phyloP scores from a whole-genome alignment of 2,329 filamentous ascomycete species.

The Parafenestella ontariensis region DNA sequence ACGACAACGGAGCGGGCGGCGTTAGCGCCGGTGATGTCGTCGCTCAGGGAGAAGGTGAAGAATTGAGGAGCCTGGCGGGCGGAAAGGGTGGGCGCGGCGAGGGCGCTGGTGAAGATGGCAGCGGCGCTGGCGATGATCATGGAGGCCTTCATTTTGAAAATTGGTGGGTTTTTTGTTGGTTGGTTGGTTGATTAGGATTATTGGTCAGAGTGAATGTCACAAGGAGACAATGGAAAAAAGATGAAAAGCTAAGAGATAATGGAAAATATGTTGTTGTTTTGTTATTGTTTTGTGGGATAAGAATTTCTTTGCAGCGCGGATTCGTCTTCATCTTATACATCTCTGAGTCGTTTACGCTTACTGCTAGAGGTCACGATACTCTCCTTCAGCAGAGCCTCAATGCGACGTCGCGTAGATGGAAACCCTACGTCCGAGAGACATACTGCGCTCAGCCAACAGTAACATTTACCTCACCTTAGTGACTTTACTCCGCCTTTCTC shows the following conservation, averaged over 20 bases:
- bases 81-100: slow-evolving; percentile 20
- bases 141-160: slow-evolving; percentile 26
- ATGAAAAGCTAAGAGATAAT: slow-evolving; percentile 8
- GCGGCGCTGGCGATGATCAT: slow-evolving; percentile 15
- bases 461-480: background rate
- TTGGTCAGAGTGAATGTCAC: slow-evolving; percentile 6
- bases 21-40: slow-evolving; percentile 24
- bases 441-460: slow-evolving; percentile 1
- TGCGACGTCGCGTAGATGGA: background rate
- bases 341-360: background rate
- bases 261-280: slow-evolving; percentile 12
- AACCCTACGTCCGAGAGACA: background rate
- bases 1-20: slow-evolving; percentile 11
- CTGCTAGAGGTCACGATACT: background rate
- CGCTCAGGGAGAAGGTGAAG: slow-evolving; percentile 21
- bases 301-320: background rate
- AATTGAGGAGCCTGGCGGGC: slow-evolving; percentile 4
- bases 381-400: background rate
- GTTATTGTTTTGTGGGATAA: slow-evolving; percentile 17
- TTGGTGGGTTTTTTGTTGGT: slow-evolving; percentile 4
- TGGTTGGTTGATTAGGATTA: slow-evolving; percentile 1
- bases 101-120: slow-evolving; percentile 20
- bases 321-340: slow-evolving; percentile 6
- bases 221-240: slow-evolving; percentile 8
- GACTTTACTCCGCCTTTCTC: slow-evolving; percentile 2